Evolutionary conservation across 139 green algal species (phyloP), one percentile per base, ranked within the genome.

Genomic region (Deuterostichococcus epilithicus): DNA sequence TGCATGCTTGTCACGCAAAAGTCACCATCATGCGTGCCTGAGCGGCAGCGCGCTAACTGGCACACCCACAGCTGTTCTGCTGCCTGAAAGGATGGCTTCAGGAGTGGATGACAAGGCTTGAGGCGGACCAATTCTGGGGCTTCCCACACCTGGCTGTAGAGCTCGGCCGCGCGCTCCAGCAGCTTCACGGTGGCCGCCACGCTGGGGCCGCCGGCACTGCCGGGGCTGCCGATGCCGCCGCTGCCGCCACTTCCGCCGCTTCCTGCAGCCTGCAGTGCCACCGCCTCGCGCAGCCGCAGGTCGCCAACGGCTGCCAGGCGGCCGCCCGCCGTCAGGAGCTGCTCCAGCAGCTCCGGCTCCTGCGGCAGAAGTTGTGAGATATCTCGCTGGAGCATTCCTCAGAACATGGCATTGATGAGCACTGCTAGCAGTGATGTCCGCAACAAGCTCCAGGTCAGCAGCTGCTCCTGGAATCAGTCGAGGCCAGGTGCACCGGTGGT

Each of bases 331-430:
- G 69, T 78, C 18, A 78, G 76, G 3, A 86, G 66, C 73, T 86
- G 73, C 68, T 91, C 81, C 67, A 92, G 80, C 73, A 92, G 78
- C 73, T 88, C 88, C 3, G 88, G 83, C 79, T 92, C 88, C 88
- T 90, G 75, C 45, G 35, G 22, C n/a, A n/a, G n/a, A n/a, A n/a
- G n/a, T n/a, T n/a, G n/a, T n/a, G n/a, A n/a, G n/a, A 15, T 39
- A 75, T 30, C 52, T 63, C 18, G 5, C 63, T 73, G 5, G 26
- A 74, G 35, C 69, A 39, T 42, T 39, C 37, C 28, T 32, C 28
- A 68, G 52, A 25, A 4, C 42, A 74, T 33, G 35, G 15, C 35
- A n/a, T n/a, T n/a, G n/a, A n/a, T n/a, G n/a, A n/a, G n/a, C n/a
- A n/a, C n/a, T n/a, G n/a, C n/a, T n/a, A n/a, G n/a, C n/a, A n/a